A percentile compares a stretch with the other conserved stretches of the same genome.
phyloP scores from a whole-genome alignment of 1,284 basidiomycete genomes.

The Rhodofomes roseus region DNA sequence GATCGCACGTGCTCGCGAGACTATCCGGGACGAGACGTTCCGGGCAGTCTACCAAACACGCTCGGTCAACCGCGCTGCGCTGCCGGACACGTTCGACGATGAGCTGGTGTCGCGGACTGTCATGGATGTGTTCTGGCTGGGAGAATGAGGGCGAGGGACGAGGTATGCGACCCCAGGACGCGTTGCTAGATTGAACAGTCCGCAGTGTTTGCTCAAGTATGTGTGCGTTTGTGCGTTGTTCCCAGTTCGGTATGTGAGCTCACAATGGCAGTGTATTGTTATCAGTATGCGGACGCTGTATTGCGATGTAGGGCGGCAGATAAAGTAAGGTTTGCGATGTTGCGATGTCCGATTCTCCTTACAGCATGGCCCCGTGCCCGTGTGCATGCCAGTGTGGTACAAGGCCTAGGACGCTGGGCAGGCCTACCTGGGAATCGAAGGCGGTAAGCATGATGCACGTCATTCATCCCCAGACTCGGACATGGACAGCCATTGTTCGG shows the following conservation, averaged over 20 bases:
- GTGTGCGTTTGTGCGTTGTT: background rate
- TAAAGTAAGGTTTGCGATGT: background rate
- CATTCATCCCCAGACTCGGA: background rate
- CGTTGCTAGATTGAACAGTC: background rate
- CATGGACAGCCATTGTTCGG: background rate
- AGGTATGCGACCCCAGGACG: background rate
- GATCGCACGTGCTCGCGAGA: slow-evolving; percentile 20
- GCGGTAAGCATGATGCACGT: background rate
- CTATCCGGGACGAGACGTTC: slow-evolving; percentile 19
- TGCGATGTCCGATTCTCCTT: background rate
- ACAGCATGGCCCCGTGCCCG: background rate
- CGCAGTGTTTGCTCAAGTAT: background rate
- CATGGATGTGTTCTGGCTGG: slow-evolving; percentile 16
- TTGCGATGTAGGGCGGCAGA: background rate
- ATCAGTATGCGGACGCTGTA: background rate
- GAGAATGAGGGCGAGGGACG: background rate
- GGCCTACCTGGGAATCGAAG: background rate
- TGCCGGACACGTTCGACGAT: slow-evolving; percentile 16
- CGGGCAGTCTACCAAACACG: slow-evolving; percentile 12
- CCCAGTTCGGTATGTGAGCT: background rate
- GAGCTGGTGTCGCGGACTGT: slow-evolving; percentile 19
- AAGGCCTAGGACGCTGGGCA: background rate
- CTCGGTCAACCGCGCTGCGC: slow-evolving; percentile 11
- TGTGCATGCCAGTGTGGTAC: background rate
- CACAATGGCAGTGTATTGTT: background rate